Percentiles rank a stretch among this genome's conserved stretches.
These are phyloP conservation scores for Sporothrix pseudoabietina DNA, from an alignment of 2,329 filamentous ascomycete genomes.

Conservation along the genomic window DNA sequence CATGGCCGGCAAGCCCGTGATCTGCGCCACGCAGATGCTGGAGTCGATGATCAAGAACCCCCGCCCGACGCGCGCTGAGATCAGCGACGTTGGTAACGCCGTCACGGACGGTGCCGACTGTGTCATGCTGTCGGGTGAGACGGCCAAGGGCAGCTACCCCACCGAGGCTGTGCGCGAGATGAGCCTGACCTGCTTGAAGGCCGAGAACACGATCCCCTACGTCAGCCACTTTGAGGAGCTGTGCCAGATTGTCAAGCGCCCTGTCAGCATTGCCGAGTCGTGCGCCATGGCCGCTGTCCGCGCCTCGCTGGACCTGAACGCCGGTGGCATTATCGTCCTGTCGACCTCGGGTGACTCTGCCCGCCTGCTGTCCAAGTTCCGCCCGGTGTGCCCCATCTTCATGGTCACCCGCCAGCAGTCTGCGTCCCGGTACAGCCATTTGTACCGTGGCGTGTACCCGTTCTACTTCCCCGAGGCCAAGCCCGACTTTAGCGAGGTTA, in stretches of 20 bases:
- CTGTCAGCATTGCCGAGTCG: constrained; percentile 86
- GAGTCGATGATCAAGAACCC: constrained; percentile 99
- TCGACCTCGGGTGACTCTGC: constrained; percentile 95
- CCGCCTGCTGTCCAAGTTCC: constrained; percentile 95
- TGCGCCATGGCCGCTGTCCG: constrained; percentile 97
- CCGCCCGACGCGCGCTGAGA: constrained; percentile 94
- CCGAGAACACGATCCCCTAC: constrained; percentile 96
- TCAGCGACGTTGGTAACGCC: constrained; percentile 97
- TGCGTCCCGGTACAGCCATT: constrained; percentile 85
- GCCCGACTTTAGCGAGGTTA: constrained; percentile 88
- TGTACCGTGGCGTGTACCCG: constrained; percentile 97
- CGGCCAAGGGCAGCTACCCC: constrained; percentile 95
- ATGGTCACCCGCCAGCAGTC: constrained; percentile 91
- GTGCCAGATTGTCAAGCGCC: constrained; percentile 77
- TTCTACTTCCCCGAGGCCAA: constrained; percentile 93
- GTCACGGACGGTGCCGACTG: constrained; percentile 98
- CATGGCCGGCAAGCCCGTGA: constrained; percentile 96
- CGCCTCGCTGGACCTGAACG: constrained; percentile 92
- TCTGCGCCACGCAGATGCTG: constrained; percentile 99
- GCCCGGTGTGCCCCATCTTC: constrained; percentile 97
- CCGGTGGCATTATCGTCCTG: constrained; percentile 91
- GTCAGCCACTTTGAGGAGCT: constrained; percentile 96
- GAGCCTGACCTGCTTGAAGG: constrained; percentile 95
- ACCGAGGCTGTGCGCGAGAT: constrained; percentile 93
- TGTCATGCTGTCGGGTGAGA: constrained; percentile 99